Evolutionary conservation across 345 rosid species (phyloP).

Genomic region (Nasturtium officinale): DNA sequence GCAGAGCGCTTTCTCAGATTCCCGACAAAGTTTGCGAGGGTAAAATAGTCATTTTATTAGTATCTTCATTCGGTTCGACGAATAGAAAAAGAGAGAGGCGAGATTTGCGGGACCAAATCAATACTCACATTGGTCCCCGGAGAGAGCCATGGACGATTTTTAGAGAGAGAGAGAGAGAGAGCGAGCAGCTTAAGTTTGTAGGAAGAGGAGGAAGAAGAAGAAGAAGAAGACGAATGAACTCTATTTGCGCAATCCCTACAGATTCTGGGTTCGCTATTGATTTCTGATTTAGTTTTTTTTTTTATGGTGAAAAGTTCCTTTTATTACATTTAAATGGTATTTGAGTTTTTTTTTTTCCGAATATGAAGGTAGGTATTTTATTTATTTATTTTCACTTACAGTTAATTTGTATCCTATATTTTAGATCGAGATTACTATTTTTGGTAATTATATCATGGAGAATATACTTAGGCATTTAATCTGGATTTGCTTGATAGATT

Average conservation of each 20-base stretch:
- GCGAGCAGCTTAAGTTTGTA: not conserved
- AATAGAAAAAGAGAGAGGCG: conserved; percentile 39
- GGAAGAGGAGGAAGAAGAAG: conserved; percentile 16
- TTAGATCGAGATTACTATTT: conserved; percentile 45
- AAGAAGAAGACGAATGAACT: not conserved
- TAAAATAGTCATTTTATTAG: conserved; percentile 25
- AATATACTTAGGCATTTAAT: not conserved
- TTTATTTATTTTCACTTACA: conserved; percentile 32
- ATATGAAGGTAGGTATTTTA: conserved; percentile 7
- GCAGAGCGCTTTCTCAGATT: conserved; percentile 22
- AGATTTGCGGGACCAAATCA: conserved; percentile 47
- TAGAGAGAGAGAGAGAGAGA: too few species aligned
- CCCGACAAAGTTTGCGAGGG: conserved; percentile 34
- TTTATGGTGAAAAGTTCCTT: not conserved
- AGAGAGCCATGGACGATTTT: not conserved
- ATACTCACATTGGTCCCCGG: conserved; percentile 41
- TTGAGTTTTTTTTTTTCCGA: conserved; percentile 3
- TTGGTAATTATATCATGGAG: conserved; percentile 15
- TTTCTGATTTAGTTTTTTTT: conserved; percentile 5
- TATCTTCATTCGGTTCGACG: conserved; percentile 20
- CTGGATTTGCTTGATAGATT: conserved; percentile 32
- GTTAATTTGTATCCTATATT: conserved; percentile 34
- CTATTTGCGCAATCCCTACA: not conserved
- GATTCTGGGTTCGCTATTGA: conserved; percentile 27
- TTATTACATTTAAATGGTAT: not conserved